Conservation (phyloP, 495 filamentous ascomycete genomes). For the Hypoxylon fuscum region DNA sequence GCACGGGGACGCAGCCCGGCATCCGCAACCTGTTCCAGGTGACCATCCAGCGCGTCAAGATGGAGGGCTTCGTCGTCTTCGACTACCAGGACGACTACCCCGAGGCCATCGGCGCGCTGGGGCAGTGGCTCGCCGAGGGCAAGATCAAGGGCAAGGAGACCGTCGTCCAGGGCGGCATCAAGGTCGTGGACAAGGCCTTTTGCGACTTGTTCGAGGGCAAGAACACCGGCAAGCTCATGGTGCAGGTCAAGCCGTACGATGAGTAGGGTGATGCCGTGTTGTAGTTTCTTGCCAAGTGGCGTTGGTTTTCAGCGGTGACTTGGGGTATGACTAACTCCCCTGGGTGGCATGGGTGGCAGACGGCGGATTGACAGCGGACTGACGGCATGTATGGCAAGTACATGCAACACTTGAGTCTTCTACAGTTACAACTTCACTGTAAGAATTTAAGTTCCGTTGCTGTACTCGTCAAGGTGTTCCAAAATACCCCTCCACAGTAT, state of each 20-base stretch:
- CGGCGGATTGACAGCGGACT: no score
- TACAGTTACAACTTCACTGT: no score
- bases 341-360: no score
- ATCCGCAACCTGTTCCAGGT: slow-evolving; percentile 45
- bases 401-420: no score
- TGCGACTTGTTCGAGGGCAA: slow-evolving; percentile 61
- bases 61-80: slow-evolving; percentile 71
- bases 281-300: slow-evolving; percentile 6
- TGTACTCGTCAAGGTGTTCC: no score
- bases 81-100: slow-evolving; percentile 58
- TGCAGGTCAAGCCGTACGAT: slow-evolving; percentile 41
- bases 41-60: slow-evolving; percentile 51
- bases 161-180: slow-evolving; percentile 63
- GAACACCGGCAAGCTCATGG: slow-evolving; percentile 60
- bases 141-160: slow-evolving; percentile 66
- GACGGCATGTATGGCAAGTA: no score
- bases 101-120: slow-evolving; percentile 56
- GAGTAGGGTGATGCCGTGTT: slow-evolving; percentile 20
- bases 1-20: slow-evolving; percentile 42
- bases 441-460: no score
- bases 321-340: background rate
- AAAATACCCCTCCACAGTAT: no score
- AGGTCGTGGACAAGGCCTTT: slow-evolving; percentile 60
- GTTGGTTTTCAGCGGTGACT: no score
- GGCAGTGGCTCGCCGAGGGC: slow-evolving; percentile 61